A percentile compares a stretch with the other conserved stretches of the same genome.
Evolutionary conservation across 441 rosid genomes (phyloP).

Genomic region (Aleurites moluccanus): DNA sequence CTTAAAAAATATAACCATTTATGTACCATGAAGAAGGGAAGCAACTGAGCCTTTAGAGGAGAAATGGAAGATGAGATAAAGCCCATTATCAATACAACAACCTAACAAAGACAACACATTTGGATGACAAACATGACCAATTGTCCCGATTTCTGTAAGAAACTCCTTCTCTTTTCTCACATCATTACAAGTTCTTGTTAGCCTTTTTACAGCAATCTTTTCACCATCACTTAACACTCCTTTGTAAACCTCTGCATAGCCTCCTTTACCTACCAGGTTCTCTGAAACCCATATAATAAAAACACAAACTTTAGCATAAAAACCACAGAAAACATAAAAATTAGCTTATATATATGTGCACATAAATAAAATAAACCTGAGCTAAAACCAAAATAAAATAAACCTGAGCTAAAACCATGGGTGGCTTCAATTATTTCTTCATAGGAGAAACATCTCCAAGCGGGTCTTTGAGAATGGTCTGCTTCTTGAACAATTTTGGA

Average conservation of each 20-base stretch:
- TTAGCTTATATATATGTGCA: background rate
- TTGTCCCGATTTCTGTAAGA: conserved; percentile 90
- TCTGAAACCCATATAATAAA: conserved; percentile 38
- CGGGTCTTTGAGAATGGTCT: conserved; percentile 51
- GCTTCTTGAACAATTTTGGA: conserved; percentile 33
- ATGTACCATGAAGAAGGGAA: conserved; percentile 84
- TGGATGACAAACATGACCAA: conserved; percentile 85
- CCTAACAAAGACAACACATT: conserved; percentile 80
- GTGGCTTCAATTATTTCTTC: conserved; percentile 79
- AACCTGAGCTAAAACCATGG: conserved; percentile 59
- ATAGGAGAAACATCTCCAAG: conserved; percentile 91
- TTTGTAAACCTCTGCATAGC: conserved; percentile 89
- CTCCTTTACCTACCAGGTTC: conserved; percentile 89
- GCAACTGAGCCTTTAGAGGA: conserved; percentile 91
- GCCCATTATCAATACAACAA: conserved; percentile 90
- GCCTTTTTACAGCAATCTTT: conserved; percentile 83
- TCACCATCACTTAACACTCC: conserved; percentile 57
- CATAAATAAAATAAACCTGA: conserved; percentile 45
- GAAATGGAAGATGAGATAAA: conserved; percentile 78
- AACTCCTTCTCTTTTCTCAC: conserved; percentile 94
- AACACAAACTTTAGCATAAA: conserved; percentile 20
- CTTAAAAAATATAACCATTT: background rate
- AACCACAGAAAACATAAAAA: background rate
- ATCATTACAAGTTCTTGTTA: conserved; percentile 64
- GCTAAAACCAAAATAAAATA: no score